These are phyloP conservation scores for Scenedesmus sp. DNA, from an alignment of 163 green algal genomes.

Conservation along the genomic window DNA sequence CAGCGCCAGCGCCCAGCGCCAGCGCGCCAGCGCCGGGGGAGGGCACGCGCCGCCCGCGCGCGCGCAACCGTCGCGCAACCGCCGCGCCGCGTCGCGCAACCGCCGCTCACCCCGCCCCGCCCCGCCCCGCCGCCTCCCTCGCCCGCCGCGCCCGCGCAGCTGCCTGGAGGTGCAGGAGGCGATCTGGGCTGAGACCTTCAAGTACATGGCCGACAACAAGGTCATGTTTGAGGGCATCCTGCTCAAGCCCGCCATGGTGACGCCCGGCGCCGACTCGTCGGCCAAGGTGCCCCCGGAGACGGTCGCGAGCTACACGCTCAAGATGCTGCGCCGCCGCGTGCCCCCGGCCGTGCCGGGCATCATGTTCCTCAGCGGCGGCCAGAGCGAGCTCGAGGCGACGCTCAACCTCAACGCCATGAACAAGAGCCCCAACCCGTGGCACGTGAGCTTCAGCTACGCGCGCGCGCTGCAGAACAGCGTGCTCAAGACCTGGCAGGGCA, in stretches of 20 bases:
- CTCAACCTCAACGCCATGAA: constrained; percentile 99
- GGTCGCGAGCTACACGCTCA: constrained; percentile 86
- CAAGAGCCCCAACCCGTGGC: constrained; percentile 94
- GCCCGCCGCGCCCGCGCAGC: not conserved
- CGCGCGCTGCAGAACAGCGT: constrained; percentile 91
- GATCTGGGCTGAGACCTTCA: constrained; percentile 99
- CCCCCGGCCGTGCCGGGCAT: constrained; percentile 96
- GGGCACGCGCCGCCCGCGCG: too few relatives aligned
- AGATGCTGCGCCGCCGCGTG: constrained; percentile 96
- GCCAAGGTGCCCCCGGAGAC: constrained; percentile 57
- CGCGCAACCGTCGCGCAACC: too few relatives aligned
- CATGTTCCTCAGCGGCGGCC: constrained; percentile 97
- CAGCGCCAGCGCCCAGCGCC: too few relatives aligned
- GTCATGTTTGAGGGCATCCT: constrained; percentile 99
- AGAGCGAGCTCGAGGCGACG: constrained; percentile 97
- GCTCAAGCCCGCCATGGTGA: constrained; percentile 99
- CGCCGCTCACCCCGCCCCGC: too few relatives aligned
- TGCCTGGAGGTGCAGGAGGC: constrained; percentile 88
- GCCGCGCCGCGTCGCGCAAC: too few relatives aligned
- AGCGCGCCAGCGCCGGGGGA: too few relatives aligned
- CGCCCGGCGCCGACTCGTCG: constrained; percentile 89
- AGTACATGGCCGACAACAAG: constrained; percentile 71
- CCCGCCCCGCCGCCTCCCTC: too few relatives aligned
- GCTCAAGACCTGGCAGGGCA: constrained; percentile 89
- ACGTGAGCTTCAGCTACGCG: constrained; percentile 99